Percentiles rank a stretch among this genome's conserved stretches.
Conservation (phyloP, 371 early-diverging fungal species). For the Ordospora colligata region DNA sequence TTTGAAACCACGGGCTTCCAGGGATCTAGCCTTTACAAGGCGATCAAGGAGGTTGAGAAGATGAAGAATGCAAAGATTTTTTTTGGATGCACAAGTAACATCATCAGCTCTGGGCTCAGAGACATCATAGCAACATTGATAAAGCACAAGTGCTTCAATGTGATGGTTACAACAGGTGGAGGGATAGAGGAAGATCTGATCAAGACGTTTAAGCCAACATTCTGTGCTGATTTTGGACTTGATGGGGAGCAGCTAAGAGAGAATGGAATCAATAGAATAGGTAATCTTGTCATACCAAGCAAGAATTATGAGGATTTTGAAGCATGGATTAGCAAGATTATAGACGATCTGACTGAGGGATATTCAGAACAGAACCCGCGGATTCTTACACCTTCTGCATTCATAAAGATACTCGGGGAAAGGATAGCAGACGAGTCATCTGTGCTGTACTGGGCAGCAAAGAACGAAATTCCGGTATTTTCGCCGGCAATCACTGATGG, state of each 20-base stretch:
- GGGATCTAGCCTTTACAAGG: slow-evolving; percentile 53
- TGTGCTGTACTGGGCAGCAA: slow-evolving; percentile 83
- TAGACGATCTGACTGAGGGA: slow-evolving; percentile 68
- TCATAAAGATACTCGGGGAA: slow-evolving; percentile 84
- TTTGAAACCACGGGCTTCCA: slow-evolving; percentile 59
- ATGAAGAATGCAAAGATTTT: slow-evolving; percentile 59
- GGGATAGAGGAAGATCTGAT: slow-evolving; percentile 98
- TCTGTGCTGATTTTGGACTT: slow-evolving; percentile 71
- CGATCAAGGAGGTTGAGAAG: slow-evolving; percentile 56
- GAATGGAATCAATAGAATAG: slow-evolving; percentile 88
- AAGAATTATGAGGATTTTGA: slow-evolving; percentile 96
- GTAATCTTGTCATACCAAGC: slow-evolving; percentile 93
- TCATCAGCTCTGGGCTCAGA: slow-evolving; percentile 87
- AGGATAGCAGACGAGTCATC: slow-evolving; percentile 81
- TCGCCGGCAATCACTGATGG: slow-evolving; percentile 97
- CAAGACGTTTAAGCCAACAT: slow-evolving; percentile 83
- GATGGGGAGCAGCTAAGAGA: slow-evolving; percentile 73
- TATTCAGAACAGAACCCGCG: slow-evolving; percentile 51
- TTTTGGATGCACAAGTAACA: slow-evolving; percentile 73
- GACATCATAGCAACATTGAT: slow-evolving; percentile 80
- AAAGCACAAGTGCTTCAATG: slow-evolving; percentile 69
- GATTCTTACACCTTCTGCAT: slow-evolving; percentile 79
- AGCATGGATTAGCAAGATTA: slow-evolving; percentile 82
- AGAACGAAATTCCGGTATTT: slow-evolving; percentile 88
- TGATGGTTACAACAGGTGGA: slow-evolving; percentile 86